phyloP scores from a whole-genome alignment of 805 yeast species.

The Saccharomycopsis sp. region DNA sequence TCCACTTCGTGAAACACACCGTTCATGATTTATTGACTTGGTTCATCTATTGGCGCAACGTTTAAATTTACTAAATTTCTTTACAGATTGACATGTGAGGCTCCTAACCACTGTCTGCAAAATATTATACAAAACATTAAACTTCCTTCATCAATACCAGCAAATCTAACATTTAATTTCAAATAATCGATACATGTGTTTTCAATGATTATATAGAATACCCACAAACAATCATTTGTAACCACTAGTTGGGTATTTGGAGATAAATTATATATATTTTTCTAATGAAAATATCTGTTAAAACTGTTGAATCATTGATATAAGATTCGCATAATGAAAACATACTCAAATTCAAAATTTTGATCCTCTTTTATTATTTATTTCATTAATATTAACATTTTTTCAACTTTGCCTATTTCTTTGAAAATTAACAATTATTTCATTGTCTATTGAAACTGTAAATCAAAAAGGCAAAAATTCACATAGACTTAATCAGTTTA shows the following conservation, averaged over 20 bases:
- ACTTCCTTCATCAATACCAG: not conserved
- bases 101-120: no score
- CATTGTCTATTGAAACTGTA: constrained; percentile 45
- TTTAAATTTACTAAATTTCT: no score
- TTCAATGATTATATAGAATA: constrained; percentile 38
- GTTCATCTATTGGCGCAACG: no score
- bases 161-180: constrained; percentile 1
- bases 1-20: no score
- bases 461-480: constrained; percentile 40
- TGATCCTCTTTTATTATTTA: not conserved
- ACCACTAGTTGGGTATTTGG: constrained; percentile 27
- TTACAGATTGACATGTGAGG: no score
- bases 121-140: constrained; percentile 9
- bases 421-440: constrained; percentile 34
- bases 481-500: constrained; percentile 19
- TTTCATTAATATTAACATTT: not conserved
- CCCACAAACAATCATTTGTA: constrained; percentile 40
- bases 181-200: constrained; percentile 32
- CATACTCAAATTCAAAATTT: constrained; percentile 4
- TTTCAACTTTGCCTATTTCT: constrained; percentile 9
- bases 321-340: constrained; percentile 26
- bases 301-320: constrained; percentile 44
- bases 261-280: constrained; percentile 42
- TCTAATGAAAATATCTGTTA: constrained; percentile 47
- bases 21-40: no score